Percentiles rank a stretch among this genome's conserved stretches.
Conservation (phyloP, 768 basidiomycete species). For the Cystobasidium ongulense region DNA sequence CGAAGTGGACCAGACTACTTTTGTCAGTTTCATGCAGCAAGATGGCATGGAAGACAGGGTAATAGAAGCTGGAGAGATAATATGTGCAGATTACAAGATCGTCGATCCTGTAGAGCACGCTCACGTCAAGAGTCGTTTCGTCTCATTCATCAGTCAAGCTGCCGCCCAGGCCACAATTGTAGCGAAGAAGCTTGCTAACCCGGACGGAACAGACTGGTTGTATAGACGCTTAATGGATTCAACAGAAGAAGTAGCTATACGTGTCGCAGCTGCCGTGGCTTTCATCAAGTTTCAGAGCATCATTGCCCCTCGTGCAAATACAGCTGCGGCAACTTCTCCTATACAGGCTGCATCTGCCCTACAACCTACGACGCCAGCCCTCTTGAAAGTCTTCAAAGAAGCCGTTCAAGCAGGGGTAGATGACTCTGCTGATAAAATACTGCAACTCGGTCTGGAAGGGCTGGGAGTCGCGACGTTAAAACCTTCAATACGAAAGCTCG, state of each 20-base stretch:
- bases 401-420: not conserved
- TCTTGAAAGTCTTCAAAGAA: not conserved
- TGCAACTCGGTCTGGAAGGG: not conserved
- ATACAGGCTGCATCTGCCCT: not conserved
- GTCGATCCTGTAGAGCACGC: not conserved
- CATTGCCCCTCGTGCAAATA: not conserved
- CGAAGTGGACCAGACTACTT: not conserved
- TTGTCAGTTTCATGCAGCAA: not conserved
- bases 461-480: conserved; percentile 12
- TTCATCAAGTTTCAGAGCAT: conserved; percentile 11
- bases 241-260: not conserved
- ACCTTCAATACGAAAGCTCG: not conserved
- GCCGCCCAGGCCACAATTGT: not conserved
- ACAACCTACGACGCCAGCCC: not conserved
- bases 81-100: not conserved
- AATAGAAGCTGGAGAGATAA: not conserved
- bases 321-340: not conserved
- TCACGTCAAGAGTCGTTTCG: not conserved
- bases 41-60: conserved; percentile 1
- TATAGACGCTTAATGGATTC: not conserved
- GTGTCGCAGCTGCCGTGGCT: not conserved
- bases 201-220: not conserved
- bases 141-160: conserved; percentile 4
- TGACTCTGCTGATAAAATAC: not conserved
- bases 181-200: not conserved